These are phyloP conservation scores for Anthracocystis panici-leucophaei DNA, from an alignment of 1,284 basidiomycete species.

Conservation along the genomic window DNA sequence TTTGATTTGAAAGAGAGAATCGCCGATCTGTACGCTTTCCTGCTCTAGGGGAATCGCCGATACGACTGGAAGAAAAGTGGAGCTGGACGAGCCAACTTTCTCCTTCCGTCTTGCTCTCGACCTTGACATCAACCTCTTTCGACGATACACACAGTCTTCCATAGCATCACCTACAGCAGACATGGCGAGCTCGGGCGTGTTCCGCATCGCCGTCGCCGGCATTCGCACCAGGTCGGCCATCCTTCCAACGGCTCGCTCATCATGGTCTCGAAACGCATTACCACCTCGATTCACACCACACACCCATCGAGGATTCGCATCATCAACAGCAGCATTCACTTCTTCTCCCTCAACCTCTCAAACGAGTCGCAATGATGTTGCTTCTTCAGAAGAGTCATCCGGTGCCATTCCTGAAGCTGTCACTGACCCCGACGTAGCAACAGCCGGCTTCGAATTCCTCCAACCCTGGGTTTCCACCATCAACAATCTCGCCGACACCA, in stretches of 20 bases:
- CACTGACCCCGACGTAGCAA: slow-evolving; percentile 10
- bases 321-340: slow-evolving; percentile 8
- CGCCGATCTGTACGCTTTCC: slow-evolving; percentile 2
- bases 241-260: slow-evolving; percentile 4
- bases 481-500: slow-evolving; percentile 44
- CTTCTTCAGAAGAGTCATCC: background rate
- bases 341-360: slow-evolving; percentile 5
- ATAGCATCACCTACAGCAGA: background rate
- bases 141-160: background rate
- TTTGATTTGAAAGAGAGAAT: slow-evolving; percentile 1
- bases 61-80: slow-evolving; percentile 27
- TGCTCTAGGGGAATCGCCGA: slow-evolving; percentile 9
- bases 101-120: background rate
- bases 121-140: background rate
- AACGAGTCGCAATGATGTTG: background rate
- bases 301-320: slow-evolving; percentile 27
- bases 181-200: slow-evolving; percentile 23
- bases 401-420: slow-evolving; percentile 11
- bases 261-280: background rate
- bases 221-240: slow-evolving; percentile 20
- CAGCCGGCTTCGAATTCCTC: slow-evolving; percentile 49
- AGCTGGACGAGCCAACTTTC: slow-evolving; percentile 12
- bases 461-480: slow-evolving; percentile 49
- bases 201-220: slow-evolving; percentile 23
- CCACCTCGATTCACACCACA: background rate